Base-by-base conservation (phyloP, 768 basidiomycete genomes). In the Tricholoma sp. region DNA sequence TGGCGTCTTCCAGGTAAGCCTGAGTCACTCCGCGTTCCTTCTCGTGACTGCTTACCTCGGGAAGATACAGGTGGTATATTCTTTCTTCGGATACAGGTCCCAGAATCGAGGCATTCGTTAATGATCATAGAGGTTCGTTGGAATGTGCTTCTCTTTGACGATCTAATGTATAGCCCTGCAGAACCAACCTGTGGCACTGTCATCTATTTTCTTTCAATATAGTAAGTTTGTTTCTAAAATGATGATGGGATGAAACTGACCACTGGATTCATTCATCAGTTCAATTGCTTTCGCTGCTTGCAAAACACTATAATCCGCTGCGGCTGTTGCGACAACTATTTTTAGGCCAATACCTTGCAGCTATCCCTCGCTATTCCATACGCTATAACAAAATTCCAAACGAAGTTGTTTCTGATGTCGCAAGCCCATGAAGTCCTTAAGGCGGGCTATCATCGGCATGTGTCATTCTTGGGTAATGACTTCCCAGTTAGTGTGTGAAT, bases 1-100 rank as follows among this genome's bases (percentile, higher is more conserved):
- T 79, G 80, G 63, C 78, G 96, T 27, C 66, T 97, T 7, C 93
- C 96, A 57, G 91, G 94, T 89, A 55, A 54, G 67, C 54, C 22
- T 22, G 56, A 32, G 58, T 32, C 21, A 4, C 7, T 22, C 22
- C n/a, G 12, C 34, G 16, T 18, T 3, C 34, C 27, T 22, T 6
- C n/a, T 10, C 31, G 24, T 16, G 14, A 19, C 14, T 3, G 18
- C 51, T 52, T n/a, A 54, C 14, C 46, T 52, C 47, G 12, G n/a
- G 21, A 35, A 35, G 14, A 32, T 7, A 21, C 37, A 74, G 73
- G 71, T 34, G 72, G 71, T 6, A 65, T 73, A 8, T 73, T 68
- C 61, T 70, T 72, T 55, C 65, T 14, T 31, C 72, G 68, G 63
- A 55, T 67, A 67, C 55, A 59, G 61, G 53, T 66, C 47, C 52